Percentiles rank a stretch among this genome's conserved stretches.
Evolutionary conservation across 352 stramenopile species (phyloP).

Genomic region (Lagenidium sp.): DNA sequence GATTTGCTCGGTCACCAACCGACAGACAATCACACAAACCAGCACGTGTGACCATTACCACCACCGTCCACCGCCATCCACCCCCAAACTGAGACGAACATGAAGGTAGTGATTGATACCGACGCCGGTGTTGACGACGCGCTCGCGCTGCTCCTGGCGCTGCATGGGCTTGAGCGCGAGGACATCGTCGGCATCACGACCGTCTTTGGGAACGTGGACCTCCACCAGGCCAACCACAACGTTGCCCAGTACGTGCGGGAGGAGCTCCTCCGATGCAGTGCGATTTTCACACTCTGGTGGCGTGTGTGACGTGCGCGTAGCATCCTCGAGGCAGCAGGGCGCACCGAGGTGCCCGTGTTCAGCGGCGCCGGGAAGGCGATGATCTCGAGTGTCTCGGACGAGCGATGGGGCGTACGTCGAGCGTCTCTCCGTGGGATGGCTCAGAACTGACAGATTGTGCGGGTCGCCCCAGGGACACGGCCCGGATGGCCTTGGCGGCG

Average conservation of each 20-base stretch:
- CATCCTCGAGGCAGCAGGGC: constrained; percentile 45
- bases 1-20: no score
- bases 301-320: constrained; percentile 14
- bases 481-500: constrained; percentile 56
- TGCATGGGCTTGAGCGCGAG: constrained; percentile 46
- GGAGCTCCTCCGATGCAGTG: background rate
- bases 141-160: constrained; percentile 59
- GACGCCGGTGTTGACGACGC: constrained; percentile 77
- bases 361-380: constrained; percentile 61
- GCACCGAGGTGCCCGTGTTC: constrained; percentile 43
- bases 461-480: constrained; percentile 39
- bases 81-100: no score
- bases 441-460: background rate
- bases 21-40: no score
- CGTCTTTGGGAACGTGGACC: constrained; percentile 76
- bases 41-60: no score
- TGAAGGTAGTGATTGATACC: constrained; percentile 72
- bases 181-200: constrained; percentile 63
- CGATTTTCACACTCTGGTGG: background rate
- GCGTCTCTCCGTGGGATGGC: background rate
- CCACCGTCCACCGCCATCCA: no score
- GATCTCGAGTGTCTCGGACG: constrained; percentile 47
- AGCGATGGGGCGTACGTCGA: constrained; percentile 40
- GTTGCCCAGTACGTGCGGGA: constrained; percentile 44
- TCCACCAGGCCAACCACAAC: constrained; percentile 80